Evolutionary conservation across 2,329 filamentous ascomycete species (phyloP).

Genomic region (Aspergillus pseudotamarii): DNA sequence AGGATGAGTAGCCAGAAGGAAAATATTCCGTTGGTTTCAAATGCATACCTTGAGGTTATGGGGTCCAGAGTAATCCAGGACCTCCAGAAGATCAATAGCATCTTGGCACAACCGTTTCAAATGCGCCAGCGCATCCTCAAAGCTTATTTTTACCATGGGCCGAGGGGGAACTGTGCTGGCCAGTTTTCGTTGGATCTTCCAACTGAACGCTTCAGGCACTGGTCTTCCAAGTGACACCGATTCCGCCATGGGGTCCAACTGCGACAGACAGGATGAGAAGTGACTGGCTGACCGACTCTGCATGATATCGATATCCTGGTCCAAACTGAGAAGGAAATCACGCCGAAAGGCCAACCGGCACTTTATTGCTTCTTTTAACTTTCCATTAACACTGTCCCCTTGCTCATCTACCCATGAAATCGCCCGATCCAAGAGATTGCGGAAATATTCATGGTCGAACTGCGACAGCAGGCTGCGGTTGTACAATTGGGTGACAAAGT

Average conservation of each 20-base stretch:
- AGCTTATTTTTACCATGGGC: constrained; percentile 77
- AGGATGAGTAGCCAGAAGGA: constrained; percentile 6
- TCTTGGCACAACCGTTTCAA: constrained; percentile 73
- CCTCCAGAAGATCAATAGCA: constrained; percentile 67
- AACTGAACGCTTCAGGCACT: constrained; percentile 80
- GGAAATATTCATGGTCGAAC: constrained; percentile 61
- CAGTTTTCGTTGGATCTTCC: constrained; percentile 85
- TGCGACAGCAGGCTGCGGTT: constrained; percentile 73
- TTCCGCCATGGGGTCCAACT: constrained; percentile 59
- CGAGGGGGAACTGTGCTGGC: constrained; percentile 92
- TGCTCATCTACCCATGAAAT: constrained; percentile 52
- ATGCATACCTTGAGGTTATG: constrained; percentile 66
- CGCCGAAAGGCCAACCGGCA: constrained; percentile 69
- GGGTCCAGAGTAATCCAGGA: constrained; percentile 69
- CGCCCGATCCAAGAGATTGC: constrained; percentile 58
- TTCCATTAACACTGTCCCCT: constrained; percentile 34
- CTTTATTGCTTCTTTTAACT: constrained; percentile 59
- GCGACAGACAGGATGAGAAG: constrained; percentile 38
- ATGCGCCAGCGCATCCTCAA: constrained; percentile 70
- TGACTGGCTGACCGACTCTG: constrained; percentile 32
- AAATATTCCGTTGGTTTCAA: constrained; percentile 1
- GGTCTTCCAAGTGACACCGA: constrained; percentile 65
- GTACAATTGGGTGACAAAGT: constrained; percentile 92
- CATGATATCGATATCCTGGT: constrained; percentile 36
- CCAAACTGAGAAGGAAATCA: constrained; percentile 46